phyloP scores from a whole-genome alignment of 1,139 yeast genomes.

The Taiozyma sp. region DNA sequence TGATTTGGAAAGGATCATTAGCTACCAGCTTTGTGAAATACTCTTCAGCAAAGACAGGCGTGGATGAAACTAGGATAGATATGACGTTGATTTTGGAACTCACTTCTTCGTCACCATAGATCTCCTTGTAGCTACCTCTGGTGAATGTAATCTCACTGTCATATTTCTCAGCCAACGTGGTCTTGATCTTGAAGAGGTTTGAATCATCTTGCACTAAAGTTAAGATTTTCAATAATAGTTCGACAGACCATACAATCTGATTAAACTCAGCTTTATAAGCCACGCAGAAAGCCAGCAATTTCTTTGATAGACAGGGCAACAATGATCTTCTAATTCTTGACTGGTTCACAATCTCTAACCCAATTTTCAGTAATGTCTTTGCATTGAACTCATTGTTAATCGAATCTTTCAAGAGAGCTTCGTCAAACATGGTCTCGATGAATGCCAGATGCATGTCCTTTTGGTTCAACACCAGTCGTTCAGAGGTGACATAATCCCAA shows the following conservation, averaged over 20 bases:
- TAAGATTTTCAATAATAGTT: conserved; percentile 43
- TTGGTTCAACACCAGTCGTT: conserved; percentile 63
- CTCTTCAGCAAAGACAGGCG: conserved; percentile 32
- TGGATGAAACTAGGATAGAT: conserved; percentile 38
- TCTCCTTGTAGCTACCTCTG: conserved; percentile 37
- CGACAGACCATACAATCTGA: conserved; percentile 47
- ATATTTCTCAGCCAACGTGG: conserved; percentile 44
- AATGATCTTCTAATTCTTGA: conserved; percentile 67
- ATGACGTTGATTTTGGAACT: conserved; percentile 48
- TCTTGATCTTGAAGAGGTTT: conserved; percentile 58
- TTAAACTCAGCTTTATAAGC: conserved; percentile 31
- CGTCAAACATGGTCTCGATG: conserved; percentile 42
- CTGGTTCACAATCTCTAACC: conserved; percentile 41
- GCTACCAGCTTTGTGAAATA: conserved; percentile 41
- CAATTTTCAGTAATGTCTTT: conserved; percentile 33
- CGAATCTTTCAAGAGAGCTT: conserved; percentile 27
- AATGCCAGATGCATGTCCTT: conserved; percentile 54
- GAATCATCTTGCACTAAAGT: conserved; percentile 50
- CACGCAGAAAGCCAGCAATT: conserved; percentile 39
- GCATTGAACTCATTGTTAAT: conserved; percentile 26
- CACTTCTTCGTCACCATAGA: conserved; percentile 60
- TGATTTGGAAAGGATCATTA: conserved; percentile 35
- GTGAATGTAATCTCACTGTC: conserved; percentile 17
- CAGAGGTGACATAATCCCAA: conserved; percentile 59
- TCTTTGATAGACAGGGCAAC: conserved; percentile 51